A percentile compares a stretch with the other conserved stretches of the same genome.
Conservation (phyloP, 1,284 basidiomycete species). For the Takashimella tepidaria region DNA sequence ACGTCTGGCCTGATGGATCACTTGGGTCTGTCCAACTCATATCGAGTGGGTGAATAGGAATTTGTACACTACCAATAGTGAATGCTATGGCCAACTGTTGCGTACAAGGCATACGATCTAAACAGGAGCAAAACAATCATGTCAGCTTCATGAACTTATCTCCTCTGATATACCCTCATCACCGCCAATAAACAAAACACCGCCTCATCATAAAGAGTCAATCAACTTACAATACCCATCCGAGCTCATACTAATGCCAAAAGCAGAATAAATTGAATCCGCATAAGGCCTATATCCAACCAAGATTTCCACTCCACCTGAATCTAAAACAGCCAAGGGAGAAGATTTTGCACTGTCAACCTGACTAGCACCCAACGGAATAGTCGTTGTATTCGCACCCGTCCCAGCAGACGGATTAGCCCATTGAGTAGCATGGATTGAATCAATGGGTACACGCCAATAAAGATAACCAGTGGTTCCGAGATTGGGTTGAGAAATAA, state of each 20-base stretch:
- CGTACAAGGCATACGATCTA: conserved; percentile 46
- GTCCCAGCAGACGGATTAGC: conserved; percentile 21
- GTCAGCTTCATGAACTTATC: not conserved
- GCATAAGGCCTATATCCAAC: conserved; percentile 29
- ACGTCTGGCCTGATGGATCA: conserved; percentile 32
- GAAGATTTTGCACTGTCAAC: conserved; percentile 21
- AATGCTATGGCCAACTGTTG: conserved; percentile 38
- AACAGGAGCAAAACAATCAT: conserved; percentile 4
- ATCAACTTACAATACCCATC: conserved; percentile 38
- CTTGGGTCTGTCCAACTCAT: conserved; percentile 40
- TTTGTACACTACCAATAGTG: conserved; percentile 31
- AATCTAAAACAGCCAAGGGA: conserved; percentile 44
- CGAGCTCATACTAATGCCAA: conserved; percentile 28
- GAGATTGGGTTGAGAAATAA: conserved; percentile 37
- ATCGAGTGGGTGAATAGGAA: conserved; percentile 45
- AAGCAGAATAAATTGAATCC: conserved; percentile 39
- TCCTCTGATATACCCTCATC: too few relatives aligned
- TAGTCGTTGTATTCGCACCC: conserved; percentile 15
- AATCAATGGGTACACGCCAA: conserved; percentile 35
- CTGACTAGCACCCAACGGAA: conserved; percentile 28
- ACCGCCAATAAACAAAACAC: not conserved
- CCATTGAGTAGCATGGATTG: conserved; percentile 28
- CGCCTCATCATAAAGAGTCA: not conserved
- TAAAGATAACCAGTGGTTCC: conserved; percentile 41
- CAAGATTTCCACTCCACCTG: conserved; percentile 43